Conservation (phyloP, 2,329 filamentous ascomycete species). For the Sporothrix schenckii region DNA sequence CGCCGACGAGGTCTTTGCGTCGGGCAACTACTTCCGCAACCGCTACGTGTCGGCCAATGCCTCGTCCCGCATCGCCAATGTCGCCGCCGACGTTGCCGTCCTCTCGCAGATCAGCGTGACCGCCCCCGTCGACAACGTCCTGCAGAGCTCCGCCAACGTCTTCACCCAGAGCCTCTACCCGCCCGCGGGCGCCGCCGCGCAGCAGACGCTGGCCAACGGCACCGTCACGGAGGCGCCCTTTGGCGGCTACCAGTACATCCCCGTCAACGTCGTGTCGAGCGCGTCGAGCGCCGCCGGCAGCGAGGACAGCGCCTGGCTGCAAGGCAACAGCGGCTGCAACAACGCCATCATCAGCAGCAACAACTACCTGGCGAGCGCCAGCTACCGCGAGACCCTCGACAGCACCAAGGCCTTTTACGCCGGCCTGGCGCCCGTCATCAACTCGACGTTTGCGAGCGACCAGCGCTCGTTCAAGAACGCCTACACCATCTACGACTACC, state of each 20-base stretch:
- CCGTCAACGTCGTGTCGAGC: slow-evolving; percentile 63
- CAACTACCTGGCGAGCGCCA: slow-evolving; percentile 54
- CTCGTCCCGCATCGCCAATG: slow-evolving; percentile 62
- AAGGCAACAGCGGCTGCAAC: slow-evolving; percentile 60
- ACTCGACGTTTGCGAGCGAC: slow-evolving; percentile 53
- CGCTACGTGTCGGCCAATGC: slow-evolving; percentile 70
- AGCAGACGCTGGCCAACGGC: slow-evolving; percentile 71
- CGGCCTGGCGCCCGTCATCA: slow-evolving; percentile 57
- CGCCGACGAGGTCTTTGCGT: slow-evolving; percentile 71
- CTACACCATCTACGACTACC: slow-evolving; percentile 64
- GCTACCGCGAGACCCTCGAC: slow-evolving; percentile 51
- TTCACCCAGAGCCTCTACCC: slow-evolving; percentile 90
- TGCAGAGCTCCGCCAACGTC: slow-evolving; percentile 76
- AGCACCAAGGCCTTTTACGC: slow-evolving; percentile 64
- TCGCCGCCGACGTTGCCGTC: slow-evolving; percentile 68
- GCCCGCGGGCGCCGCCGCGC: slow-evolving; percentile 61
- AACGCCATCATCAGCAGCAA: slow-evolving; percentile 60
- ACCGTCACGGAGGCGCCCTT: slow-evolving; percentile 67
- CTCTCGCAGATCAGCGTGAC: slow-evolving; percentile 71
- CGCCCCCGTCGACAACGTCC: slow-evolving; percentile 73
- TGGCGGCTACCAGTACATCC: slow-evolving; percentile 81
- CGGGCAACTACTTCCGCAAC: slow-evolving; percentile 73
- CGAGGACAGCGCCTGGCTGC: slow-evolving; percentile 61
- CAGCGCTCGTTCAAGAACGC: slow-evolving; percentile 61
- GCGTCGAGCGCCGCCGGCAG: slow-evolving; percentile 59